A percentile compares a stretch with the other conserved stretches of the same genome.
Evolutionary conservation across 805 yeast genomes (phyloP).

Genomic region (Suhomyces sp.): DNA sequence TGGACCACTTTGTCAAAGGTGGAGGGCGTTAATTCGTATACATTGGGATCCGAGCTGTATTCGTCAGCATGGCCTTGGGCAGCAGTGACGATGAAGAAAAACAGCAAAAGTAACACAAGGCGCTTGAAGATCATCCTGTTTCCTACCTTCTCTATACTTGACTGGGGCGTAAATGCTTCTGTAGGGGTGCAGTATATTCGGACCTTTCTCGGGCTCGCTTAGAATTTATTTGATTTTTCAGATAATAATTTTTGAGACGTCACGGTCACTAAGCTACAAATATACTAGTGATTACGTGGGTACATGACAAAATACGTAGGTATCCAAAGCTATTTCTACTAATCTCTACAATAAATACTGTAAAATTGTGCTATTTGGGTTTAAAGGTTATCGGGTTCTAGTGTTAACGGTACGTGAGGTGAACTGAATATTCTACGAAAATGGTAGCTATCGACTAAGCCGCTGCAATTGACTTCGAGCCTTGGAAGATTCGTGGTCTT

Average conservation of each 20-base stretch:
- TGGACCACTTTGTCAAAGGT: conserved; percentile 67
- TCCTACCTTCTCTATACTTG: neutral
- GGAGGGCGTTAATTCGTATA: conserved; percentile 53
- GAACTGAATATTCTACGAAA: neutral
- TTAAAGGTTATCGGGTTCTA: too few species aligned
- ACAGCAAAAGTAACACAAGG: conserved; percentile 3
- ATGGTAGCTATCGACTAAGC: neutral
- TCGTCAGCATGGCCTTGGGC: conserved; percentile 22
- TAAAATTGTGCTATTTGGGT: neutral
- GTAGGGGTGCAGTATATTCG: neutral
- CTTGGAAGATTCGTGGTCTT: neutral
- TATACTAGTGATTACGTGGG: neutral
- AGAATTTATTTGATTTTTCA: neutral
- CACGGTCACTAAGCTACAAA: neutral
- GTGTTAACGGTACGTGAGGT: neutral
- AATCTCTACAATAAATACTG: neutral
- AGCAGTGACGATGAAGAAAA: conserved; percentile 7
- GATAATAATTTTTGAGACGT: neutral
- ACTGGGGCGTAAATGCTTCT: neutral
- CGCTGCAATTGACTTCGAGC: neutral
- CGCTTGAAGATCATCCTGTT: conserved; percentile 4
- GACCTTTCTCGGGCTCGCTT: neutral
- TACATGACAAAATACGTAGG: too few species aligned
- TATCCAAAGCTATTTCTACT: too few species aligned
- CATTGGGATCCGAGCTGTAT: conserved; percentile 41